Percentiles rank a stretch among this genome's conserved stretches.
Evolutionary conservation across 2,329 filamentous ascomycete species (phyloP).

Genomic region (Fusarium sp.): DNA sequence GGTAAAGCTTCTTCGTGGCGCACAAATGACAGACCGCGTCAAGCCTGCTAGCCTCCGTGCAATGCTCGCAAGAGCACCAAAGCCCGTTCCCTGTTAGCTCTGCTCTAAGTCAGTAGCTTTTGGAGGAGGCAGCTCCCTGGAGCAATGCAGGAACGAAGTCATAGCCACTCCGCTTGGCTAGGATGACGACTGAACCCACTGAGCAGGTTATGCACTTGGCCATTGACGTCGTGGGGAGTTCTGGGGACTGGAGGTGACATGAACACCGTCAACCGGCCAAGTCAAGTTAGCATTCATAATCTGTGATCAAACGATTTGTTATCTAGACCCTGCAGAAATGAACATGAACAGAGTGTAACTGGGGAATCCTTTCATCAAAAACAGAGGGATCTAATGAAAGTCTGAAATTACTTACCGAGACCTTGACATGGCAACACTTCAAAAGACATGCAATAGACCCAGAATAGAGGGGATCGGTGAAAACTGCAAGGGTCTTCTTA

Average conservation of each 20-base stretch:
- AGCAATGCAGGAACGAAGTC: constrained; percentile 49
- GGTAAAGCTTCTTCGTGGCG: constrained; percentile 25
- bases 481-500: constrained; percentile 41
- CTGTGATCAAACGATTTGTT: constrained; percentile 14
- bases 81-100: constrained; percentile 33
- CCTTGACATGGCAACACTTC: constrained; percentile 25
- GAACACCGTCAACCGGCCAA: constrained; percentile 1
- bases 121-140: constrained; percentile 37
- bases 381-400: constrained; percentile 21
- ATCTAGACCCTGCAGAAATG: constrained; percentile 10
- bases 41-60: constrained; percentile 30
- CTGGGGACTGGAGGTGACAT: constrained; percentile 1
- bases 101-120: constrained; percentile 29
- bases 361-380: constrained; percentile 7
- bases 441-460: constrained; percentile 33
- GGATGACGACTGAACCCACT: constrained; percentile 36
- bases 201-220: constrained; percentile 28
- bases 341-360: constrained; percentile 1
- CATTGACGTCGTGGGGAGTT: constrained; percentile 39
- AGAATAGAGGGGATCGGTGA: constrained; percentile 35
- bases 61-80: constrained; percentile 23
- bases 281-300: constrained; percentile 16
- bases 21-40: constrained; percentile 22
- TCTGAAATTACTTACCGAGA: constrained; percentile 30
- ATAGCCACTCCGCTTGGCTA: constrained; percentile 37